Conservation (phyloP, 1,139 yeast species). For the Diutina neorugosa region DNA sequence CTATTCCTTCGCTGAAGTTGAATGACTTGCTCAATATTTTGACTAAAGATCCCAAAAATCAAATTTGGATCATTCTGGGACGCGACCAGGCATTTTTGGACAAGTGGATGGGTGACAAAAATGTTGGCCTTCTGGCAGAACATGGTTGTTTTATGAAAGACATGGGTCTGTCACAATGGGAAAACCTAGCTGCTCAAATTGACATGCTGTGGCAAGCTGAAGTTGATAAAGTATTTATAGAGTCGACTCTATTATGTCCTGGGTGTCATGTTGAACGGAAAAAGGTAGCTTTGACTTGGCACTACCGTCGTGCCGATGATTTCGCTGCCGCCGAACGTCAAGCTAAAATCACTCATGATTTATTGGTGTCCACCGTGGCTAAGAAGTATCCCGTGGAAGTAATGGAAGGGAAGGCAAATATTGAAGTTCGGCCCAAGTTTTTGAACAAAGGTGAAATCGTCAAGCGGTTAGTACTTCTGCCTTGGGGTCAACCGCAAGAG, state of each 20-base stretch:
- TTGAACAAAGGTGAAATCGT: slow-evolving; percentile 97
- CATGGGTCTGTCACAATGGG: slow-evolving; percentile 55
- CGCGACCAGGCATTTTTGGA: slow-evolving; percentile 87
- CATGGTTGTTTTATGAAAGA: slow-evolving; percentile 93
- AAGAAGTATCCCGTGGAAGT: slow-evolving; percentile 76
- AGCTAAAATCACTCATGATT: slow-evolving; percentile 61
- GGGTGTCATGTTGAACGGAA: slow-evolving; percentile 82
- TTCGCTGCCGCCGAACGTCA: slow-evolving; percentile 87
- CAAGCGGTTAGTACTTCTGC: slow-evolving; percentile 54
- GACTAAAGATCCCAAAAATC: slow-evolving; percentile 67
- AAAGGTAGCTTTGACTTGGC: slow-evolving; percentile 96
- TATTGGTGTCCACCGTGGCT: slow-evolving; percentile 49
- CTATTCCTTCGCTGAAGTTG: slow-evolving; percentile 77
- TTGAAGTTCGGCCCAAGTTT: slow-evolving; percentile 89
- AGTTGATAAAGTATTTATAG: slow-evolving; percentile 61
- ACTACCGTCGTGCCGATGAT: slow-evolving; percentile 75
- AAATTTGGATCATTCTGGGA: slow-evolving; percentile 93
- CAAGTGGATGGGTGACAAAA: slow-evolving; percentile 69
- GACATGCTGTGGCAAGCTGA: slow-evolving; percentile 93
- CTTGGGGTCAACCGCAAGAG: slow-evolving; percentile 37
- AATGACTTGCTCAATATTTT: slow-evolving; percentile 47
- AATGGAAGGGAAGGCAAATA: slow-evolving; percentile 95
- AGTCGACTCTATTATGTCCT: slow-evolving; percentile 79
- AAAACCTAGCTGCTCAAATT: slow-evolving; percentile 64
- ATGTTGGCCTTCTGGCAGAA: slow-evolving; percentile 84